A percentile compares a stretch with the other conserved stretches of the same genome.
phyloP scores from a whole-genome alignment of 2,329 filamentous ascomycete species.

The Fusarium sp. region DNA sequence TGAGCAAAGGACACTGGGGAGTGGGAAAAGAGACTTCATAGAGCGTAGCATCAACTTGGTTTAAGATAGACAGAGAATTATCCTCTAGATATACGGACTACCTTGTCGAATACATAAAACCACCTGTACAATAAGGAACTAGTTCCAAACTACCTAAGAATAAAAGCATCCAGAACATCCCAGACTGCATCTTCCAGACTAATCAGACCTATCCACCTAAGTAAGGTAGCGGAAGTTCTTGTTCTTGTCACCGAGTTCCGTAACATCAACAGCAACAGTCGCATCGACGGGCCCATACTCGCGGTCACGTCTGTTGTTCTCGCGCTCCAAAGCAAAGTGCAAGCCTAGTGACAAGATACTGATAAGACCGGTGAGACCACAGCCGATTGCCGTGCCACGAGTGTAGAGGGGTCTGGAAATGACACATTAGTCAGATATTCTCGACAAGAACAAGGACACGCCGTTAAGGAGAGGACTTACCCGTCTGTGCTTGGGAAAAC shows the following conservation, averaged over 20 bases:
- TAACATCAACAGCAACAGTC: constrained; percentile 6
- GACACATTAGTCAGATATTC: background rate
- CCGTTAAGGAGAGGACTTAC: background rate
- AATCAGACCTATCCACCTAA: background rate
- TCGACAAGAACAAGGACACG: background rate
- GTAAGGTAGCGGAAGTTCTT: constrained; percentile 21
- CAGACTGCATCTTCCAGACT: background rate
- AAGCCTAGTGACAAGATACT: constrained; percentile 3
- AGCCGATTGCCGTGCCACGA: constrained; percentile 15
- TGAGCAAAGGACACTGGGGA: background rate
- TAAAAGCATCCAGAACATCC: background rate
- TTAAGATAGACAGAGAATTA: background rate
- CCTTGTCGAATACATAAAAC: background rate
- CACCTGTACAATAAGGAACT: background rate
- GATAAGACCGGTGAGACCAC: constrained; percentile 9
- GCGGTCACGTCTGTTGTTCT: constrained; percentile 13
- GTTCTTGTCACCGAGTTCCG: constrained; percentile 15
- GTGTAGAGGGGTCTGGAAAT: constrained; percentile 11
- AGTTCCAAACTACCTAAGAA: background rate
- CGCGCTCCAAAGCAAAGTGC: constrained; percentile 16
- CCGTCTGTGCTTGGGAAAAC: constrained; percentile 20
- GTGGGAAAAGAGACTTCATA: background rate
- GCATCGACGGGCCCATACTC: constrained; percentile 4
- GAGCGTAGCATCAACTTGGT: background rate
- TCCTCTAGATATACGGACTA: background rate